Evolutionary conservation across 805 yeast species (phyloP), one percentile per base, ranked within the genome.

Genomic region (Torulaspora maleeae): DNA sequence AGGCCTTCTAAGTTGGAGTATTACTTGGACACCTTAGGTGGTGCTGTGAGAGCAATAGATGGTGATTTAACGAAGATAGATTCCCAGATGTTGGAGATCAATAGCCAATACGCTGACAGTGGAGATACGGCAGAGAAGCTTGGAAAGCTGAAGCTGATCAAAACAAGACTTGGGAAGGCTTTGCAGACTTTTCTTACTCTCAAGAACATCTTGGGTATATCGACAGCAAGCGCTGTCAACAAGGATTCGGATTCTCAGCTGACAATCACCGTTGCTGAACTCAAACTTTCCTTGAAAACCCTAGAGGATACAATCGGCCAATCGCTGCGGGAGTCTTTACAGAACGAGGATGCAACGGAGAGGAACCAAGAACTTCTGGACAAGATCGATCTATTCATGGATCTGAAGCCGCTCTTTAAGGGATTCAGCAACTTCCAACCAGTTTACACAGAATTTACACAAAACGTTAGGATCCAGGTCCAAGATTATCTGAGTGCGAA

Each of bases 1-100:
- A 75, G 77, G 7, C 72, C 79, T 1, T 76, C 84, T 8, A 71
- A 86, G 48, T 64, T 84, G 38, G 84, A 82, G 52, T 83, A 83
- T 60, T 83, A 82, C 57, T 66, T 80, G 35, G 83, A 80, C 36
- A 76, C 82, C 0, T 63, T 83, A 38, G 72, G 77, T 12, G 76
- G 79, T 42, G 75, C 87, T 0, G 76, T 82, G 19, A 70, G 75
- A 35, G 71, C 85, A 2, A 59, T 83, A 32, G 75, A 78, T 37
- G 69, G 71, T 5, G 82, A 80, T 45, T 56, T 80, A 16, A 47
- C 49, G 0, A 59, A 58, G 4, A 63, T 71, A 20, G 63, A 63
- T 22, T 19, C 27, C 17, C 55, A 67, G 45, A 40, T 71, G 20
- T 39, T 47, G 13, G 65, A 43, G 41, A 50, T 39, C 51, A 56